Conservation (phyloP, 2,329 filamentous ascomycete species). For the Penicillium corylophilum region DNA sequence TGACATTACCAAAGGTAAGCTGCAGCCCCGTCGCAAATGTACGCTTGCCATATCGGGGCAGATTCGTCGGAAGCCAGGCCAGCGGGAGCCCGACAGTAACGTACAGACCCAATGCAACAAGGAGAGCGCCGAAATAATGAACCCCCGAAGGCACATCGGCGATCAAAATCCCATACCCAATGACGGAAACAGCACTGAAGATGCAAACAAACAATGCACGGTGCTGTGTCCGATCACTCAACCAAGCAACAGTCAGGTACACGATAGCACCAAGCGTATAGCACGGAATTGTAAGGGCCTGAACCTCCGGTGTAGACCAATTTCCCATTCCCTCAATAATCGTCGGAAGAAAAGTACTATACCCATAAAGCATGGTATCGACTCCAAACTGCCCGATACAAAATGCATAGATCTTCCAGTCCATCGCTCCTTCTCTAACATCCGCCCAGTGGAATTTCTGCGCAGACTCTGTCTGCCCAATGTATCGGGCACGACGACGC, state of each 20-base stretch:
- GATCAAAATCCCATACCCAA: constrained; percentile 69
- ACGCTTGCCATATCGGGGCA: constrained; percentile 72
- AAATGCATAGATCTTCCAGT: constrained; percentile 76
- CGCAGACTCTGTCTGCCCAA: constrained; percentile 49
- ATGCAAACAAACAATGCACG: constrained; percentile 64
- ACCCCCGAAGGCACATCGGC: constrained; percentile 60
- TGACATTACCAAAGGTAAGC: constrained; percentile 67
- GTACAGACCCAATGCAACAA: constrained; percentile 74
- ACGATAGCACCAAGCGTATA: constrained; percentile 70
- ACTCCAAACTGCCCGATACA: constrained; percentile 68
- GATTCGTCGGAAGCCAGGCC: constrained; percentile 63
- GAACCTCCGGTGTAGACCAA: constrained; percentile 65
- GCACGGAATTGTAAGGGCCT: constrained; percentile 75
- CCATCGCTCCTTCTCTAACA: constrained; percentile 64
- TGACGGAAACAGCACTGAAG: constrained; percentile 62
- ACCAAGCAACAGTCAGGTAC: constrained; percentile 64
- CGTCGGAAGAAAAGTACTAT: constrained; percentile 74
- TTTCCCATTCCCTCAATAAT: constrained; percentile 69
- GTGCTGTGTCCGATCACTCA: constrained; percentile 67
- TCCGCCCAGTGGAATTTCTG: constrained; percentile 61
- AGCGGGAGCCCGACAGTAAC: constrained; percentile 56
- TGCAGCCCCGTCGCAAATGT: constrained; percentile 71
- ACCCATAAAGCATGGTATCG: constrained; percentile 77
- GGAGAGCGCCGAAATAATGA: constrained; percentile 73
- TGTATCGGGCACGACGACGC: constrained; percentile 51